Evolutionary conservation across 139 green algal species (phyloP), one percentile per base, ranked within the genome.

Genomic region (Chlorella vulgaris): DNA sequence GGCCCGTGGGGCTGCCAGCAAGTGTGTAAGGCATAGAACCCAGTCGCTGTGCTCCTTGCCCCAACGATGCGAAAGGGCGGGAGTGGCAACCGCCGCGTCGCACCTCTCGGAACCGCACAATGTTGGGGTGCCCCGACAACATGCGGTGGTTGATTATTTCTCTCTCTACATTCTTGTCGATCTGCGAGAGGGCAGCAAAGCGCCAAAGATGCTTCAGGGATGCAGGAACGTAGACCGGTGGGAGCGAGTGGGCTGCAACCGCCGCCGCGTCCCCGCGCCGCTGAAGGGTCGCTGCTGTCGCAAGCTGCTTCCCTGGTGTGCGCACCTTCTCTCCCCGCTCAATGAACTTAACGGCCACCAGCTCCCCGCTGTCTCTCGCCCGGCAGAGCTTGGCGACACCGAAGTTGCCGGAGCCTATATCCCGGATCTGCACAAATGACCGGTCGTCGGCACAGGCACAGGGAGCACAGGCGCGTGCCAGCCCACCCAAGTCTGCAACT

Each of bases 91-190:
- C 15, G 47, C 47, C 47, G n/a, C n/a, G n/a, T n/a, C 83, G 13
- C 53, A 95, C 94, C 89, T 98, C 95, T 42, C 93, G 93, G 89
- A 99, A 99, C 4, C 86, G 81, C 15, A 99, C 91, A 71, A 99
- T 98, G 84, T 99, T 99, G n/a, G 95, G 95, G 81, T 99, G 96
- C 8, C 81, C 81, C 15, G 90, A 91, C 47, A 99, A 86, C 77
- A 91, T 91, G 1, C 94, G 74, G 83, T 99, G 97, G 80, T 99
- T 99, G 71, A 99, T 91, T 42, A 99, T 96, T 84, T 99, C 97
- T 3, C 97, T 86, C 89, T 98, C 93, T 58, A 99, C 97, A 80
- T 99, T 99, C 74, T 95, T 95, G 84, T 99, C 96, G 60, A 99
- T 96, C 92, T 97, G 89, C 78, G 47, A 31, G 55, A 15, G n/a